A percentile compares a stretch with the other conserved stretches of the same genome.
Evolutionary conservation across 2,329 filamentous ascomycete genomes (phyloP).

Genomic region (Ophiostoma himal-ulmi): DNA sequence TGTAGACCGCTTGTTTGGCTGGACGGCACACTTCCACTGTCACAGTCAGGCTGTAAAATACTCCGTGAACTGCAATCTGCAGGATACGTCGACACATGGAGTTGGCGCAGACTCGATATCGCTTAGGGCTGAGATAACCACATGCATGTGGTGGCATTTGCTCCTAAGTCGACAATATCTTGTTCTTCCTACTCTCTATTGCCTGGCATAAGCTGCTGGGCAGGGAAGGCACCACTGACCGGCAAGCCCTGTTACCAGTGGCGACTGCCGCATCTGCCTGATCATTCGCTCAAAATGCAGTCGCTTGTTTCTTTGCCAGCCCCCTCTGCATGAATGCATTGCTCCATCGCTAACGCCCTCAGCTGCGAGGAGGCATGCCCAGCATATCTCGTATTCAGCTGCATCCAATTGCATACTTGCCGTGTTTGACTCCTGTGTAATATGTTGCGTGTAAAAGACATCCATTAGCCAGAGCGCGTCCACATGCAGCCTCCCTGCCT

Average conservation of each 20-base stretch:
- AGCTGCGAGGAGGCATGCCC: neutral
- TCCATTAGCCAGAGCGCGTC: neutral
- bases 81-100: neutral
- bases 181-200: neutral
- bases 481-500: constrained; percentile 4
- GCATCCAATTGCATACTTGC: constrained; percentile 1
- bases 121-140: neutral
- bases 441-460: neutral
- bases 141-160: neutral
- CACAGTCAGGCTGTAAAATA: too few relatives aligned
- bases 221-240: neutral
- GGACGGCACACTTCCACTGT: neutral
- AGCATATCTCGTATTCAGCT: neutral
- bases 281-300: neutral
- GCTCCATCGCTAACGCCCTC: neutral
- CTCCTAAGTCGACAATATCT: neutral
- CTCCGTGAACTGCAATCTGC: neutral
- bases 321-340: neutral
- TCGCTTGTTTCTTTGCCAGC: neutral
- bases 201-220: neutral
- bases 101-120: neutral
- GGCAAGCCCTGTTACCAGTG: too few relatives aligned
- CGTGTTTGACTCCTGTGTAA: constrained; percentile 2
- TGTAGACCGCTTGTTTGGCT: neutral
- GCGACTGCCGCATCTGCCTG: neutral